Percentiles rank a stretch among this genome's conserved stretches.
phyloP scores from a whole-genome alignment of 192 early-diverging fungal genomes.

The Radiomyces spectabilis region DNA sequence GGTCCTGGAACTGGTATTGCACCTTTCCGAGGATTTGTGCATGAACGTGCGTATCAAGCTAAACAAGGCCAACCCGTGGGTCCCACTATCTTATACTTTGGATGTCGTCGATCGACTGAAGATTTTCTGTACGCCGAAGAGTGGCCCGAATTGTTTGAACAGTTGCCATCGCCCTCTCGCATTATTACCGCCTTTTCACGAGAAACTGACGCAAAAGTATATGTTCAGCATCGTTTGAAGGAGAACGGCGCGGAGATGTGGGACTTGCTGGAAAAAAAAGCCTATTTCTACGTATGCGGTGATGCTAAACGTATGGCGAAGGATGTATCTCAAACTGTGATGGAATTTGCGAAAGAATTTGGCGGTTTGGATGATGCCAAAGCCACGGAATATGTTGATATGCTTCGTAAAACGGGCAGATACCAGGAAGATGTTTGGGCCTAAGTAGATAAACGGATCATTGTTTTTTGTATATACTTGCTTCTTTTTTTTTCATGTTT shows the following conservation, averaged over 20 bases:
- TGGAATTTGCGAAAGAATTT: slow-evolving; percentile 55
- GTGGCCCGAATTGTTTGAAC: slow-evolving; percentile 58
- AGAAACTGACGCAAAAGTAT: slow-evolving; percentile 73
- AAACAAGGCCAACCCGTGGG: slow-evolving; percentile 62
- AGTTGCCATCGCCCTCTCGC: slow-evolving; percentile 41
- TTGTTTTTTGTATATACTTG: neutral
- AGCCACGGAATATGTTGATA: slow-evolving; percentile 78
- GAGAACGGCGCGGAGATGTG: slow-evolving; percentile 73
- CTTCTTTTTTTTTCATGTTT: neutral
- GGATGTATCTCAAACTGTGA: slow-evolving; percentile 71
- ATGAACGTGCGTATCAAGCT: slow-evolving; percentile 71
- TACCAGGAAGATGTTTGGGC: slow-evolving; percentile 98
- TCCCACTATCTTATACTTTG: slow-evolving; percentile 86
- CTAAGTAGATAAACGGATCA: slow-evolving; percentile 36
- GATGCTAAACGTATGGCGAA: slow-evolving; percentile 97
- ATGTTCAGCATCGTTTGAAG: slow-evolving; percentile 87
- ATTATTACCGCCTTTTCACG: slow-evolving; percentile 91
- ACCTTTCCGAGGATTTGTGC: slow-evolving; percentile 96
- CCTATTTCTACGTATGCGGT: slow-evolving; percentile 88
- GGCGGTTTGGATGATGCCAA: slow-evolving; percentile 62
- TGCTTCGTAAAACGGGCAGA: slow-evolving; percentile 69
- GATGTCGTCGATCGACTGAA: slow-evolving; percentile 74
- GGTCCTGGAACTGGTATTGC: slow-evolving; percentile 98
- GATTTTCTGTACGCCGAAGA: slow-evolving; percentile 92
- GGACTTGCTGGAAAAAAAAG: slow-evolving; percentile 68